Percentiles rank a stretch among this genome's conserved stretches.
These are phyloP conservation scores for Erodium maritimum DNA, from an alignment of 345 rosid species.

Conservation along the genomic window DNA sequence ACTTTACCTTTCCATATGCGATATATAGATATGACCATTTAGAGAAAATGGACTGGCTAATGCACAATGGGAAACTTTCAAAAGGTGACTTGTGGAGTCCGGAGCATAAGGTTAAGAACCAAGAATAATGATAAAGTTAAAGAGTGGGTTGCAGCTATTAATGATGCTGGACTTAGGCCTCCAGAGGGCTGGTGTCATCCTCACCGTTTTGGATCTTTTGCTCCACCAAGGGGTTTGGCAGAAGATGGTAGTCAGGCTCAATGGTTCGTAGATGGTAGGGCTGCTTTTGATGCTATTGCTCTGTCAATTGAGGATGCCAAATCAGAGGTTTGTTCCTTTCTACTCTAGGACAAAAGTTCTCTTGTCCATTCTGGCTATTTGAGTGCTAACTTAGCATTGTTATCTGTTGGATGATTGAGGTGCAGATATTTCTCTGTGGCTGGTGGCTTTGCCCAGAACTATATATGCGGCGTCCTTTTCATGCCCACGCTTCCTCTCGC, in stretches of 20 bases:
- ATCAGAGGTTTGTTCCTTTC: constrained; percentile 71
- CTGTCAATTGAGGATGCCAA: constrained; percentile 80
- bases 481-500: constrained; percentile 50
- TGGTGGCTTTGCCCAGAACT: constrained; percentile 99
- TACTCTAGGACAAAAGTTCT: constrained; percentile 10
- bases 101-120: constrained; percentile 76
- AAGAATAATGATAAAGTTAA: constrained; percentile 71
- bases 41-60: constrained; percentile 28
- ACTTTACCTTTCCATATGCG: no score
- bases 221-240: constrained; percentile 92
- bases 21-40: not conserved
- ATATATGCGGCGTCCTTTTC: constrained; percentile 86
- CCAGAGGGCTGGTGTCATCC: constrained; percentile 99
- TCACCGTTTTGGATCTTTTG: constrained; percentile 97
- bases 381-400: constrained; percentile 5
- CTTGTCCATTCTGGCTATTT: constrained; percentile 3
- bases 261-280: constrained; percentile 94
- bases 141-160: constrained; percentile 93
- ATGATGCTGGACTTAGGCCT: constrained; percentile 94
- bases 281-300: constrained; percentile 95
- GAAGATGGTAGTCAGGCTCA: constrained; percentile 98
- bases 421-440: constrained; percentile 96
- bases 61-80: constrained; percentile 24
- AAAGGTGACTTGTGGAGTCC: constrained; percentile 81
- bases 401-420: constrained; percentile 20